phyloP scores from a whole-genome alignment of 768 basidiomycete species.

The Rickenella mellea region DNA sequence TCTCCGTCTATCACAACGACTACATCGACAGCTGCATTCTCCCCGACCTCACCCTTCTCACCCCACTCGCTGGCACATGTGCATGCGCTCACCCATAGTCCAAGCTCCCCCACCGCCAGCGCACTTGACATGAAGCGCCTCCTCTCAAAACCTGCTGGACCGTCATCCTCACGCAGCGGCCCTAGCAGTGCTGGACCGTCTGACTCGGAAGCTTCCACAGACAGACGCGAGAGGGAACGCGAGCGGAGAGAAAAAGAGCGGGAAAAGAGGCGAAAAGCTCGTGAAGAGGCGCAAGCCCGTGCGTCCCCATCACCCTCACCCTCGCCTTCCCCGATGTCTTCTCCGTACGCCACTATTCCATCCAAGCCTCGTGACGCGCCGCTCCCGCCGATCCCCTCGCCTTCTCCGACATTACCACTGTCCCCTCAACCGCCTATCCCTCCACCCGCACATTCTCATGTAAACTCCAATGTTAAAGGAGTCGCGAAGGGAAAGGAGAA shows the following conservation, averaged over 20 bases:
- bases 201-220: background rate
- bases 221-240: background rate
- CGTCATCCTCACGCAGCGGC: background rate
- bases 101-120: background rate
- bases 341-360: no score
- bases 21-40: no score
- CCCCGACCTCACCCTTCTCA: no score
- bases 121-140: background rate
- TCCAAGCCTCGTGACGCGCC: no score
- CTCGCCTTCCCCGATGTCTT: background rate
- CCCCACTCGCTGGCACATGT: no score
- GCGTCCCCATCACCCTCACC: background rate
- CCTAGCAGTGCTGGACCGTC: background rate
- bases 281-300: background rate
- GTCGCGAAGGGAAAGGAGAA: background rate
- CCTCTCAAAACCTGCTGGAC: background rate
- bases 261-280: background rate
- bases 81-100: no score
- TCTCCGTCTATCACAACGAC: no score
- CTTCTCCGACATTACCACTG: no score
- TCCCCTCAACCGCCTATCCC: background rate
- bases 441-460: background rate
- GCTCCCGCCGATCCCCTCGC: no score
- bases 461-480: background rate
- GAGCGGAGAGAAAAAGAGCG: background rate